Percentiles rank a stretch among this genome's conserved stretches.
Conservation (phyloP, 768 basidiomycete species). For the Russula ochroleuca region DNA sequence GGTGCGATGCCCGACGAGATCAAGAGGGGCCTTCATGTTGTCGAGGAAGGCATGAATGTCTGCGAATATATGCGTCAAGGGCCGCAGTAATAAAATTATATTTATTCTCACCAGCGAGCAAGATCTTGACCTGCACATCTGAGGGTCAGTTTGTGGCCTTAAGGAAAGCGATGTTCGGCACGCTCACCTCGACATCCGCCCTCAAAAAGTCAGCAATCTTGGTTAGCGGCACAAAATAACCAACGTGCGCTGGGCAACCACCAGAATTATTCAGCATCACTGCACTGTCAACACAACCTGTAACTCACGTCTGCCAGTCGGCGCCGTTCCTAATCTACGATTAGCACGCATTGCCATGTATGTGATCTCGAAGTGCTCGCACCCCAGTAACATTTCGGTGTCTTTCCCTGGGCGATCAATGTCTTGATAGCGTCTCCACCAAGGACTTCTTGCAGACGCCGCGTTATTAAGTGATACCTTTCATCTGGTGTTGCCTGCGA, state of each 20-base stretch:
- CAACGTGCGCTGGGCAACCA: constrained; percentile 73
- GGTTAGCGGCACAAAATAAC: constrained; percentile 90
- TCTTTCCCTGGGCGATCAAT: constrained; percentile 69
- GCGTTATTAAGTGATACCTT: constrained; percentile 78
- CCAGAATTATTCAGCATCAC: constrained; percentile 1
- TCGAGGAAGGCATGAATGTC: constrained; percentile 98
- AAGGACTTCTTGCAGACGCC: constrained; percentile 82
- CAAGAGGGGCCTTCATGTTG: constrained; percentile 92
- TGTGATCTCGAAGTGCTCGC: constrained; percentile 33
- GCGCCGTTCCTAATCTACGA: constrained; percentile 65
- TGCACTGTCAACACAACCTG: background rate
- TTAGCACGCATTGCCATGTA: constrained; percentile 7
- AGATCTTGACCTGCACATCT: constrained; percentile 57
- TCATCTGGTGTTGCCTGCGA: constrained; percentile 32
- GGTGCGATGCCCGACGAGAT: constrained; percentile 82
- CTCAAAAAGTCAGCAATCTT: constrained; percentile 96
- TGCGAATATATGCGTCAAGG: constrained; percentile 32
- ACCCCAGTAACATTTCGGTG: constrained; percentile 93
- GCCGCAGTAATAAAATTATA: background rate
- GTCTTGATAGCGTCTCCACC: constrained; percentile 80
- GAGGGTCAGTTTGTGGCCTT: constrained; percentile 25
- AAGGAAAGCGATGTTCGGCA: constrained; percentile 25
- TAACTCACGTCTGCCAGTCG: constrained; percentile 86
- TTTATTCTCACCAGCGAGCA: constrained; percentile 61
- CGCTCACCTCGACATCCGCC: constrained; percentile 78